Evolutionary conservation across 2,329 filamentous ascomycete species (phyloP), one percentile per base, ranked within the genome.

Genomic region (Alternaria incomplexa): DNA sequence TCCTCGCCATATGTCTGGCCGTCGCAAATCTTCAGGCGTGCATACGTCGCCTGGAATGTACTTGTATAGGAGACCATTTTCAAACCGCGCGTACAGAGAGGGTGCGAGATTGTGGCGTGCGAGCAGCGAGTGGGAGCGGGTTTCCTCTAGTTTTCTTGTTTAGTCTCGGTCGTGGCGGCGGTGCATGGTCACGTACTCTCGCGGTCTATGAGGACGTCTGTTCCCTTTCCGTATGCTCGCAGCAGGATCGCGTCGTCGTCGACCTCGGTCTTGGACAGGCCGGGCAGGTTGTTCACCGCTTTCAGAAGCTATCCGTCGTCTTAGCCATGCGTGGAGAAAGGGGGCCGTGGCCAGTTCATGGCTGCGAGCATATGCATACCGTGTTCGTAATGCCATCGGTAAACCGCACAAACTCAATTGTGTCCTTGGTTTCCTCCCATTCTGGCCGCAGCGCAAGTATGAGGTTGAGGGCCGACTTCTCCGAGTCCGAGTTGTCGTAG

Each of bases 361-460:
- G 13, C 26, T 61, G 52, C 30, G 15, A 50, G 56, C 26, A 17
- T 32, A 58, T 51, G 84, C 86, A 70, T 82, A 89, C 87, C 68
- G 94, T 98, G 82, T 99, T 99, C 70, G 96, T 99, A 82, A 98
- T 99, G 77, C 96, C 96, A 76, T 99, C 96, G 43, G 93, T 99
- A 84, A 98, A 99, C 68, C 92, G 90, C 70, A 93, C 86, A 77
- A 98, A 93, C 75, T 96, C 90, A 73, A 99, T 86, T 46, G 90
- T 87, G 61, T 92, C 91, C 68, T 90, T 88, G 36, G 87, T 84
- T 51, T 87, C 86, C 70, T 89, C 86, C 96, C 96, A 99, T 73
- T 96, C 89, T 11, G 94, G 94, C 63, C 90, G 88, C 65, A 97
- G 85, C 26, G 92, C 87, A 71, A 93, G 85, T 73, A 97, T 90